Base-by-base conservation (phyloP, 1,284 basidiomycete genomes). In the Papiliotrema fonsecae region DNA sequence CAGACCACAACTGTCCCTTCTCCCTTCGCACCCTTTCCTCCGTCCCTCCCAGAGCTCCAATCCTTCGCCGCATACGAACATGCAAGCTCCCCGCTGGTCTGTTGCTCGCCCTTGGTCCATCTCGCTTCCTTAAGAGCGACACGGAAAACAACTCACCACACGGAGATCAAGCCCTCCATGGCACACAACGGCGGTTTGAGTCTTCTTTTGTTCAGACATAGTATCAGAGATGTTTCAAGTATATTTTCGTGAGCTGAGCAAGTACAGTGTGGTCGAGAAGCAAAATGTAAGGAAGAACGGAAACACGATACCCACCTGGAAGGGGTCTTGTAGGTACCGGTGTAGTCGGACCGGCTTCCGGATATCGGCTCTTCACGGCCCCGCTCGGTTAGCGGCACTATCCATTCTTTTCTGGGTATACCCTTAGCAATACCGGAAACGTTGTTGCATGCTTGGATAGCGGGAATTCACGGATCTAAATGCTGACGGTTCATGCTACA, bases 111-210 rank as follows among this genome's bases (percentile, higher is more conserved):
- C 5, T 22, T 3, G 19, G 18, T 31, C 19, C 19, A 18, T n/a
- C 21, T 18, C 18, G 26, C 21, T 6, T n/a, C 21, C 5, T 11
- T 11, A 32, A 14, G 13, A 21, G 32, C 16, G 22, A 27, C 22
- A 34, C 14, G 34, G 25, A 38, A 19, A 4, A 6, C 9, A 6
- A 72, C 75, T 61, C 52, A 77, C 76, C 11, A 76, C 64, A 11
- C 77, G 70, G 5, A 78, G 64, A 54, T 78, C 77, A 34, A 72
- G 60, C 18, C 75, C 73, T 2, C 76, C 77, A 54, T 78, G 75
- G 50, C 70, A 72, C n/a, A 72, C 69, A 14, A 67, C 65, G 6
- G 70, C 68, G 34, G 56, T 62, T 47, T 72, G 67, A 9, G 55
- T 52, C 13, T 60, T 60, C 50, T 58, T 60, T 28, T 30, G 41